Base-by-base conservation (phyloP, 2,329 filamentous ascomycete genomes). In the Amauroascus niger region DNA sequence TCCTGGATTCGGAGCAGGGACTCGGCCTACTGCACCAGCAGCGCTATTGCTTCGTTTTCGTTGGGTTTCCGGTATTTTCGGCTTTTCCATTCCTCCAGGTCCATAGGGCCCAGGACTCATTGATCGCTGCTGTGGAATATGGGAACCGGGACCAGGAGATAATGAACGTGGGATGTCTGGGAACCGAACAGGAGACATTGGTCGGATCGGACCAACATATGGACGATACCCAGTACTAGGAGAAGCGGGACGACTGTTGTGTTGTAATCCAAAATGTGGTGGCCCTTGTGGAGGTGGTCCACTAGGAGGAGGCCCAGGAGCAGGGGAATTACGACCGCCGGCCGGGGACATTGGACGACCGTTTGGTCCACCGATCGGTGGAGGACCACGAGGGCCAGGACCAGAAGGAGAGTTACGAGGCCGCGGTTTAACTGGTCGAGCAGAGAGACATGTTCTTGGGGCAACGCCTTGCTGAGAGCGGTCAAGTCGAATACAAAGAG, bases 401-500 rank as follows among this genome's bases (percentile, higher is more conserved):
- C 58, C 62, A 41, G 69, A 67, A 44, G 69, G 68, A 44, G 67
- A 65, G 33, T 67, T 65, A 28, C 68, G 74, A 39, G 80, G 75
- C 44, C 89, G 85, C 45, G 90, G 88, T 76, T 94, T 96, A 58
- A 97, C 86, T 16, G 91, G 88, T 48, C 89, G 84, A 55, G 88
- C 87, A 13, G 93, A 97, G 48, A 98, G 78, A 72, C 93, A 98
- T 35, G 90, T 95, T 61, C 93, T 83, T 13, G 93, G 93, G 54
- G 87, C 88, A 50, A 97, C 93, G 75, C 93, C 93, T 74, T 97
- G 90, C 63, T 87, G 79, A 57, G 88, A 90, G 59, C 89, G 86
- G 70, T 97, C 90, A 63, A 97, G 83, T 60, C 85, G 86, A 61
- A 89, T 86, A 70, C 89, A 96, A 53, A 97, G 87, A 65, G 90